Conservation (phyloP, 176 grass and related monocot species). For the Puya raimondii region DNA sequence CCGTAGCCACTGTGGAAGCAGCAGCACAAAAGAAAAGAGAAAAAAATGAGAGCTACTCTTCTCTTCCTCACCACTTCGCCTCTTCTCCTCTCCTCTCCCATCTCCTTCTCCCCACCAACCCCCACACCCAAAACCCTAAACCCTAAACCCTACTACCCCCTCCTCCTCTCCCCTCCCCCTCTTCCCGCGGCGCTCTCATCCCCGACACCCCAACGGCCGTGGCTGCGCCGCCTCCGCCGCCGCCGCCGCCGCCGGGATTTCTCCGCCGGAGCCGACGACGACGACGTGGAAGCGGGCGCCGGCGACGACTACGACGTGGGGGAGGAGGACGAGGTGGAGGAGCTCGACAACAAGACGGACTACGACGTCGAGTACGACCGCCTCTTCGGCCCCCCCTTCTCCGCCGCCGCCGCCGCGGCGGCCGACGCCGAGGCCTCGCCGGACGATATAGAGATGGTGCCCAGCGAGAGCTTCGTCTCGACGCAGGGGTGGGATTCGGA, state of each 20-base stretch:
- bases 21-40: not conserved
- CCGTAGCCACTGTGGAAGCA: no score
- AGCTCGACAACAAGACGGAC: slow-evolving; percentile 84
- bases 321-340: slow-evolving; percentile 60
- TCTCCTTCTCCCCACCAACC: not conserved
- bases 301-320: slow-evolving; percentile 40
- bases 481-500: slow-evolving; percentile 63
- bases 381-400: slow-evolving; percentile 31
- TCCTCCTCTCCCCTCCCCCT: slow-evolving; percentile 17
- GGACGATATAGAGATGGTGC: slow-evolving; percentile 56
- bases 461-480: slow-evolving; percentile 61
- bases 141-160: not conserved
- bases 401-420: not conserved
- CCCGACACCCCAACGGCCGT: not conserved
- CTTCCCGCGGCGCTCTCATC: not conserved
- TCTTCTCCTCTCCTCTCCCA: slow-evolving; percentile 17
- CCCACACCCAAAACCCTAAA: not conserved
- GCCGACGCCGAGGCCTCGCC: slow-evolving; percentile 21
- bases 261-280: slow-evolving; percentile 38
- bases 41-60: slow-evolving; percentile 18
- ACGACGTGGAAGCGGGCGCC: slow-evolving; percentile 39
- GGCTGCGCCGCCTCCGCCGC: not conserved
- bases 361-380: slow-evolving; percentile 97
- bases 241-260: slow-evolving; percentile 19
- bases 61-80: slow-evolving; percentile 18